Evolutionary conservation across 495 filamentous ascomycete species (phyloP).

Genomic region (Haplographium delicatum): DNA sequence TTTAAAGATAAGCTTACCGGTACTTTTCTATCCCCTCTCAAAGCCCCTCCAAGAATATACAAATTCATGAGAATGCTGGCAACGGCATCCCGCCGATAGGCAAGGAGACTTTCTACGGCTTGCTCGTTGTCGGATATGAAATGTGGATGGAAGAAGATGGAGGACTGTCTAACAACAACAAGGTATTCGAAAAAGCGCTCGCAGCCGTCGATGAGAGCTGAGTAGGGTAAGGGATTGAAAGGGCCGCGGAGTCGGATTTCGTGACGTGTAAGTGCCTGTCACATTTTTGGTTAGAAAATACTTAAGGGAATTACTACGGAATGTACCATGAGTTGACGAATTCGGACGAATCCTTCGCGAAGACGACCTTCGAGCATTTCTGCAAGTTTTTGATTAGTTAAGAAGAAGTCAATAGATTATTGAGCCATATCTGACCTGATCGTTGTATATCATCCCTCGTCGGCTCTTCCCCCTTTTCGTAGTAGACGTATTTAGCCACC

Average conservation of each 20-base stretch:
- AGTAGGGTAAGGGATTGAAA: conserved; percentile 51
- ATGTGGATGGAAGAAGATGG: conserved; percentile 50
- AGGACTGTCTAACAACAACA: conserved; percentile 50
- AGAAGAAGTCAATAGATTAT: neutral
- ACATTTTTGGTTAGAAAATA: neutral
- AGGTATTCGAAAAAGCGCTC: conserved; percentile 55
- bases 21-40: conserved; percentile 43
- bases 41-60: conserved; percentile 49
- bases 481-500: conserved; percentile 55
- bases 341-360: conserved; percentile 53
- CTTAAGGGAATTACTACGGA: too few relatives aligned
- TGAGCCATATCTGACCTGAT: conserved; percentile 26
- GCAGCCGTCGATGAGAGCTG: conserved; percentile 46
- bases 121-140: conserved; percentile 38
- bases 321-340: conserved; percentile 47
- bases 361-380: conserved; percentile 53
- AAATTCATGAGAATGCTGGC: conserved; percentile 53
- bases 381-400: neutral
- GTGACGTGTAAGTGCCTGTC: conserved; percentile 45
- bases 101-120: conserved; percentile 37
- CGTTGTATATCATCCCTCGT: conserved; percentile 41
- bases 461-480: conserved; percentile 45
- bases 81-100: conserved; percentile 48
- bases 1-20: too few relatives aligned
- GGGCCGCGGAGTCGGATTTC: conserved; percentile 53